Percentiles rank a stretch among this genome's conserved stretches.
phyloP scores from a whole-genome alignment of 75 land plant species.

The Selaginella moellendorffii region DNA sequence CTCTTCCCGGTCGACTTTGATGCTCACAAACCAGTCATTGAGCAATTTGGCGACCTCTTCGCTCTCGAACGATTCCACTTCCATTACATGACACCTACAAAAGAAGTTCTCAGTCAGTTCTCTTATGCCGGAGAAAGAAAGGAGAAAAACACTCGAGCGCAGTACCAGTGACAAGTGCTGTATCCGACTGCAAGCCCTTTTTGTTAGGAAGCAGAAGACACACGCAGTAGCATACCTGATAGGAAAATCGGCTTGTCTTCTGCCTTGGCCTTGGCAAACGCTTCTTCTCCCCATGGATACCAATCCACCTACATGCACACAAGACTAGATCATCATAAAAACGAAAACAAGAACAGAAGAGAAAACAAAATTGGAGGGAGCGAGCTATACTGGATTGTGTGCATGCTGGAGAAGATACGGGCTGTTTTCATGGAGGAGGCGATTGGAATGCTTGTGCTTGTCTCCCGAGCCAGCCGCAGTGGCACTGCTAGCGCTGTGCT shows the following conservation, averaged over 20 bases:
- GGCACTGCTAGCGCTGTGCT: too few species aligned
- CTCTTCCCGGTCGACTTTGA: conserved; percentile 99
- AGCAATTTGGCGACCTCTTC: conserved; percentile 81
- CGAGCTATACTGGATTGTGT: not conserved
- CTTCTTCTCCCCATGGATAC: conserved; percentile 99
- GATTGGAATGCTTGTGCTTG: not conserved
- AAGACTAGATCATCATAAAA: too few species aligned
- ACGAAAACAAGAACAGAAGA: not conserved
- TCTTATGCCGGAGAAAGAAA: too few species aligned
- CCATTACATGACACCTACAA: conserved; percentile 98
- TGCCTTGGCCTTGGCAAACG: conserved; percentile 67
- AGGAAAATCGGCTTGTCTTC: conserved; percentile 88
- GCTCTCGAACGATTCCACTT: conserved; percentile 95
- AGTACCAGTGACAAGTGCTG: conserved; percentile 99
- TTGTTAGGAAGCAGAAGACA: conserved; percentile 8
- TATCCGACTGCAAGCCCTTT: conserved; percentile 58
- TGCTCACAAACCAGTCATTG: conserved; percentile 93
- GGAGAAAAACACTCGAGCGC: not conserved
- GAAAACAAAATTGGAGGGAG: too few species aligned
- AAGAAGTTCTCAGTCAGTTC: not conserved
- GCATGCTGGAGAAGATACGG: not conserved
- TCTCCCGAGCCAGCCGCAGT: not conserved
- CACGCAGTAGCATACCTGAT: conserved; percentile 43
- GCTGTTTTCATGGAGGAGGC: not conserved
- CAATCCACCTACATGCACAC: conserved; percentile 78